Evolutionary conservation across 1,139 yeast species (phyloP), one percentile per base, ranked within the genome.

Genomic region (Hyphopichia pseudoburtonii): DNA sequence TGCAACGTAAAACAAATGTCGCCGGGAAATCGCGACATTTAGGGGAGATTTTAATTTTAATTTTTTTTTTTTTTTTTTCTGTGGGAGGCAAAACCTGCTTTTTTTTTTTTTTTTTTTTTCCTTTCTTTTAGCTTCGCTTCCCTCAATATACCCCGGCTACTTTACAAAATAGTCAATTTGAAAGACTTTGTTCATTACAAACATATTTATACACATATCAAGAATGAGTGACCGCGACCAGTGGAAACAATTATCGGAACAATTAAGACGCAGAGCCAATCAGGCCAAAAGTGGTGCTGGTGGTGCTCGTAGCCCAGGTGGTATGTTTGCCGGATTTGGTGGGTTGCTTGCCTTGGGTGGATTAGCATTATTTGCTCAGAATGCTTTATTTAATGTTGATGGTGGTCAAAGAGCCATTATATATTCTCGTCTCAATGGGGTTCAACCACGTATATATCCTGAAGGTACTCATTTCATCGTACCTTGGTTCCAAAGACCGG

Each of bases 381-480:
- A 86, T 44, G 82, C 96, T 2, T 74, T 90, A 39, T 90, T 88
- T 70, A 90, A 89, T 60, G 98, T 92, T 42, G 97, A 92, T 61
- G 99, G 99, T 78, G 99, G 99, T 64, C 97, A 92, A 65, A 78
- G 99, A 60, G 99, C 97, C 21, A 89, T 92, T 54, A 78, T 92
- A 30, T 92, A 92, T 64, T 88, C 95, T 25, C 82, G 99, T 59
- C 41, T 89, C 32, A 77, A 80, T 36, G 99, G 99, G 60, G 82
- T 92, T 36, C 87, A 82, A 56, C 81, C 90, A n/a, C 75, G 73
- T 43, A 88, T 92, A 46, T 88, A 83, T 60, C 80, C 80, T 34
- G 99, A 92, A 72, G 99, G 99, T 50, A 92, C 98, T 3, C 99
- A 92, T 63, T 74, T 92, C 49, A 82, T 89, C 39, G 66, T 92